A percentile compares a stretch with the other conserved stretches of the same genome.
Evolutionary conservation across 2,329 filamentous ascomycete species (phyloP).

Genomic region (Microdochium paspali): DNA sequence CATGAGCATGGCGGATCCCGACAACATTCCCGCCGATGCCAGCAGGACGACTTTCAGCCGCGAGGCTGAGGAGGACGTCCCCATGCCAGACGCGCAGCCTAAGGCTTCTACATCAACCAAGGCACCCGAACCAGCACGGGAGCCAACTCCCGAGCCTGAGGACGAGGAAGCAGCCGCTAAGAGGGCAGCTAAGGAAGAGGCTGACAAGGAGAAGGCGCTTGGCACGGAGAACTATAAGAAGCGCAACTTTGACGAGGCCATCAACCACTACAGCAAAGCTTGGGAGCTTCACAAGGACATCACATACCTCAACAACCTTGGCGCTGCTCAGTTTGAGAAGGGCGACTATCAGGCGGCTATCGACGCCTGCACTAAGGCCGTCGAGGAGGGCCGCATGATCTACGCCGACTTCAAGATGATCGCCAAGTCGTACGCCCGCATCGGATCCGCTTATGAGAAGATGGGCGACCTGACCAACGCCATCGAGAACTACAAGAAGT

Average conservation of each 20-base stretch:
- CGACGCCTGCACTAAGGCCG: slow-evolving; percentile 76
- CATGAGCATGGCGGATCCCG: slow-evolving; percentile 55
- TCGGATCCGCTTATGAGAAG: slow-evolving; percentile 91
- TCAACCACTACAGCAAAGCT: slow-evolving; percentile 87
- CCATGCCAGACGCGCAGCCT: slow-evolving; percentile 67
- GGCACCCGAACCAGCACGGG: slow-evolving; percentile 31
- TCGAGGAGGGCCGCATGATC: slow-evolving; percentile 81
- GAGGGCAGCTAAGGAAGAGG: slow-evolving; percentile 84
- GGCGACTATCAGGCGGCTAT: slow-evolving; percentile 85
- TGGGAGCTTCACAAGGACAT: slow-evolving; percentile 96
- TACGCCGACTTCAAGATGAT: slow-evolving; percentile 97
- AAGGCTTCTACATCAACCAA: no score
- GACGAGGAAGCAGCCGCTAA: slow-evolving; percentile 79
- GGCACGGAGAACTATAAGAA: slow-evolving; percentile 98
- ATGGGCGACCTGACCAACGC: slow-evolving; percentile 70
- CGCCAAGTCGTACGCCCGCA: slow-evolving; percentile 94
- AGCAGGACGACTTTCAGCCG: slow-evolving; percentile 16
- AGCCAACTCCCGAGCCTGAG: slow-evolving; percentile 56
- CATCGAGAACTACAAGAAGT: slow-evolving; percentile 84
- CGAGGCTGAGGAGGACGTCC: slow-evolving; percentile 61
- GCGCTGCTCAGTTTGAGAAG: slow-evolving; percentile 92
- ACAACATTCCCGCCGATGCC: slow-evolving; percentile 21
- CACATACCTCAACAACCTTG: slow-evolving; percentile 93
- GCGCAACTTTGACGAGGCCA: slow-evolving; percentile 89
- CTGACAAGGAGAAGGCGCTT: slow-evolving; percentile 87